A percentile compares a stretch with the other conserved stretches of the same genome.
phyloP scores from a whole-genome alignment of 1,139 yeast species.

The Suhomyces chickasaworum region DNA sequence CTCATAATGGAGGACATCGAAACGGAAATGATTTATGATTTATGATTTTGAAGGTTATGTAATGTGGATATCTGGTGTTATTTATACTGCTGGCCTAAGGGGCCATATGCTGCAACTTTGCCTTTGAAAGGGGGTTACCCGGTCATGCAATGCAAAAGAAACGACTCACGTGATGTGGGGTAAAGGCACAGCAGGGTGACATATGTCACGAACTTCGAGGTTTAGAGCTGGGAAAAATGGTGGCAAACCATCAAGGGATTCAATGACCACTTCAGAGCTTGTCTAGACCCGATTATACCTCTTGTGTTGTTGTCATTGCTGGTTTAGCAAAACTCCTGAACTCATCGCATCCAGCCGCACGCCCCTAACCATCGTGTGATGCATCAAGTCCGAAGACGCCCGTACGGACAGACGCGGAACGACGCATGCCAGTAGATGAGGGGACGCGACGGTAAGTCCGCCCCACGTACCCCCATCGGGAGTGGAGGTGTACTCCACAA shows the following conservation, averaged over 20 bases:
- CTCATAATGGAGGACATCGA: neutral
- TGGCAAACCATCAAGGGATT: too few species aligned
- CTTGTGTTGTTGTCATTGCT: neutral
- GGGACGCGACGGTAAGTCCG: neutral
- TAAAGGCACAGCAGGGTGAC: neutral
- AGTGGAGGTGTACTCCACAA: neutral
- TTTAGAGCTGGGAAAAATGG: neutral
- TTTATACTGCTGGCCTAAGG: neutral
- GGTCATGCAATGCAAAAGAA: neutral
- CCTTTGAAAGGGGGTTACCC: neutral
- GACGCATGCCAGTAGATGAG: neutral
- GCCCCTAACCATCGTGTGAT: neutral
- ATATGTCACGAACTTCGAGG: neutral
- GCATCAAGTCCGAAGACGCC: constrained; percentile 5
- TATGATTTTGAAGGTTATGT: neutral
- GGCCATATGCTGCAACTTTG: neutral
- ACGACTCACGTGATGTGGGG: neutral
- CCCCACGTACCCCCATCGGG: neutral
- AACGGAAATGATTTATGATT: neutral
- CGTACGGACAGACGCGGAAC: constrained; percentile 5
- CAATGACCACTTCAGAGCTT: too few species aligned
- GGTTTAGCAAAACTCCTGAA: neutral
- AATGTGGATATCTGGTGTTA: neutral
- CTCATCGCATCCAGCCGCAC: neutral
- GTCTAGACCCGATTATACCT: too few species aligned